Conservation (phyloP, 805 yeast genomes). For the Myxozyma udenii region DNA sequence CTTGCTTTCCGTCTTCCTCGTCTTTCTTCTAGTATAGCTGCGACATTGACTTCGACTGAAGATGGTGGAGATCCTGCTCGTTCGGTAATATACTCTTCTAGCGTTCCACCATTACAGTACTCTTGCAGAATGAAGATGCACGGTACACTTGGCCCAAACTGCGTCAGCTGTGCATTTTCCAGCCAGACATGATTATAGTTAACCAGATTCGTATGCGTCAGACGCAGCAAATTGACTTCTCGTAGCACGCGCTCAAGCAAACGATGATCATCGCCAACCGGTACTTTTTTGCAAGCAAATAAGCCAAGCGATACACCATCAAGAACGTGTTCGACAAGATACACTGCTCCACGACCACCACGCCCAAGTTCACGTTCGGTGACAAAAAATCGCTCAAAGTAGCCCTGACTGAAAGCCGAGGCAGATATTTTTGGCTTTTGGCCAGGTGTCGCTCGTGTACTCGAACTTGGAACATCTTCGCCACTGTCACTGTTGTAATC, state of each 20-base stretch:
- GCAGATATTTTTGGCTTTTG: slow-evolving; percentile 41
- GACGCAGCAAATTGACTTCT: slow-evolving; percentile 68
- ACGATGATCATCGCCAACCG: slow-evolving; percentile 72
- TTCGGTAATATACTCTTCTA: slow-evolving; percentile 60
- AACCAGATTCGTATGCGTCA: slow-evolving; percentile 62
- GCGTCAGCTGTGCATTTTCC: slow-evolving; percentile 56
- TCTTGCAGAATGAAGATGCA: slow-evolving; percentile 81
- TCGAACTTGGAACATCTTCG: background rate
- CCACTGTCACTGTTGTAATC: too few relatives aligned
- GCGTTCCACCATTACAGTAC: slow-evolving; percentile 83
- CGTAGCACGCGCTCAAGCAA: slow-evolving; percentile 67
- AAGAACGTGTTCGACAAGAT: slow-evolving; percentile 76
- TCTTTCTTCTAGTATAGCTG: background rate
- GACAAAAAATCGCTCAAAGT: slow-evolving; percentile 64
- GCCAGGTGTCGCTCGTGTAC: background rate
- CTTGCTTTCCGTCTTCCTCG: background rate
- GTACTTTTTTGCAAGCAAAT: slow-evolving; percentile 81
- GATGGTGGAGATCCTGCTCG: slow-evolving; percentile 26
- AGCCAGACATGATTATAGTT: slow-evolving; percentile 91
- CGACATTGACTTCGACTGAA: slow-evolving; percentile 36
- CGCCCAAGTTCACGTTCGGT: slow-evolving; percentile 62
- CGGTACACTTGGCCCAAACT: slow-evolving; percentile 59
- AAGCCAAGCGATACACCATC: slow-evolving; percentile 68
- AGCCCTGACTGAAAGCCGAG: slow-evolving; percentile 74
- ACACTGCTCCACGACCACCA: slow-evolving; percentile 84